phyloP scores from a whole-genome alignment of 129 eudicot genomes.

The Artemisia argyi region DNA sequence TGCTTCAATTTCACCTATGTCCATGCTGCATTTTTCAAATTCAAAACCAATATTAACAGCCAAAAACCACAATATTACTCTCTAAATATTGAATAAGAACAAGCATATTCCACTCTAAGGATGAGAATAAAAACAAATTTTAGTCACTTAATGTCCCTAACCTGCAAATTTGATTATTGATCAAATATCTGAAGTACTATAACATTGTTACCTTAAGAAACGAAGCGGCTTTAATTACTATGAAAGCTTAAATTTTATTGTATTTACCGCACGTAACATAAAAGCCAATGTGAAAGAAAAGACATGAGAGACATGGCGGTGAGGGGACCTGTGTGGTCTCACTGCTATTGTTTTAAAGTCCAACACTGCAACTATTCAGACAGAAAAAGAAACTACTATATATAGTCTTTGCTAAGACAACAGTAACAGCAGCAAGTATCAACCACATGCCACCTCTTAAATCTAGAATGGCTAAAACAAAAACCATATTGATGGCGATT shows the following conservation, averaged over 20 bases:
- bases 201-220: no score
- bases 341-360: conserved; percentile 33
- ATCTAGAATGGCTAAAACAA: conserved; percentile 5
- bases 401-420: conserved; percentile 21
- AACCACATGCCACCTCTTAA: conserved; percentile 10
- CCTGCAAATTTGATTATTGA: no score
- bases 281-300: conserved; percentile 13
- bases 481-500: background rate
- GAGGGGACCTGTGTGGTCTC: conserved; percentile 40
- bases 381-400: background rate
- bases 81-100: background rate
- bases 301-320: conserved; percentile 33
- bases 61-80: background rate
- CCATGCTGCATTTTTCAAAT: conserved; percentile 54
- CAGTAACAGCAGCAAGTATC: conserved; percentile 27
- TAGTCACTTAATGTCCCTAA: no score
- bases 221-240: background rate
- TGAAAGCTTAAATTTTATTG: background rate
- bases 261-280: background rate
- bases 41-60: conserved; percentile 3
- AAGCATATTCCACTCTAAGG: background rate
- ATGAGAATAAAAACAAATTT: no score
- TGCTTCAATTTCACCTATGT: conserved; percentile 73
- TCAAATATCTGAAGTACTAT: no score
- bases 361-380: conserved; percentile 29